Evolutionary conservation across 306 rosid genomes (phyloP).

Genomic region (Lupinus albus): DNA sequence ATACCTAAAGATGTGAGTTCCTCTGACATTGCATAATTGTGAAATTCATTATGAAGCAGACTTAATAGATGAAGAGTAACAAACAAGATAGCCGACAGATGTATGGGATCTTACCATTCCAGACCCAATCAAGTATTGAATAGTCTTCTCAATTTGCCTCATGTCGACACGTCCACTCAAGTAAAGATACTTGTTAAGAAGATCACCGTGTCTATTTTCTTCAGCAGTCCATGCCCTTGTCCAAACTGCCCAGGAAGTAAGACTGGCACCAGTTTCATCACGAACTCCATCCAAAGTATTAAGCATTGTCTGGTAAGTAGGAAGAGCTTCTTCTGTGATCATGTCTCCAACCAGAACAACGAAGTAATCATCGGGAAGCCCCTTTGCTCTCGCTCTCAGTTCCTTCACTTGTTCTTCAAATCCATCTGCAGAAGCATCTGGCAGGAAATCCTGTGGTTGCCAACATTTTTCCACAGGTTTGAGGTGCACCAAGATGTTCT

Average conservation of each 20-base stretch:
- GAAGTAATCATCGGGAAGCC: conserved; percentile 85
- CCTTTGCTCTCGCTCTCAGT: conserved; percentile 75
- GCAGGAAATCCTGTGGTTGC: conserved; percentile 92
- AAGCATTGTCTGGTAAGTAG: conserved; percentile 92
- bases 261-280: conserved; percentile 96
- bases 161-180: conserved; percentile 86
- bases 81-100: neutral
- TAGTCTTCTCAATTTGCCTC: conserved; percentile 89
- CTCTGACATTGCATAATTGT: neutral
- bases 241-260: conserved; percentile 86
- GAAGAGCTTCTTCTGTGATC: conserved; percentile 94
- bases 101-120: conserved; percentile 72
- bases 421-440: conserved; percentile 77
- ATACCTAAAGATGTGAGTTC: neutral
- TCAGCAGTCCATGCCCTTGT: conserved; percentile 99
- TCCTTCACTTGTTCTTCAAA: conserved; percentile 85
- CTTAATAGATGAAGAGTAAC: conserved; percentile 10
- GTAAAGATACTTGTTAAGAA: conserved; percentile 91
- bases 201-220: conserved; percentile 92
- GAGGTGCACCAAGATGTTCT: conserved; percentile 70
- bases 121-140: conserved; percentile 86
- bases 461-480: conserved; percentile 90
- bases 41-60: conserved; percentile 25
- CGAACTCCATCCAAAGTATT: conserved; percentile 88
- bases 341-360: conserved; percentile 90